These are phyloP conservation scores for Lecanicillium sp. DNA, from an alignment of 2,329 filamentous ascomycete species.

Conservation along the genomic window DNA sequence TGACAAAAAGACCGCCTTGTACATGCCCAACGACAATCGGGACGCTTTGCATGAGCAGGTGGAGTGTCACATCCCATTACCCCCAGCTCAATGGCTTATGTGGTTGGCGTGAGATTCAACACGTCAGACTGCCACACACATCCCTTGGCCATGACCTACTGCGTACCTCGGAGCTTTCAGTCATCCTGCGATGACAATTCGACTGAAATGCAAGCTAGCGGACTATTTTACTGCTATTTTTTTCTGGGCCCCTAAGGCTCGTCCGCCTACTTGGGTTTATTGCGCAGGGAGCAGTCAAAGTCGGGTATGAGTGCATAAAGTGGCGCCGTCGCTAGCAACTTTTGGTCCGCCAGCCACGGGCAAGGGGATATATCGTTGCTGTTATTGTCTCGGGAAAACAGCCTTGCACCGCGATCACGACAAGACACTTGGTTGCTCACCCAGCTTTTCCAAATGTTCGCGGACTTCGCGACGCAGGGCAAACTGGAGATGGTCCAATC, in stretches of 20 bases:
- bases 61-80: neutral
- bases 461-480: neutral
- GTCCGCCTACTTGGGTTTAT: slow-evolving; percentile 2
- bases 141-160: neutral
- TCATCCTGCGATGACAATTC: too few species aligned
- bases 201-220: too few species aligned
- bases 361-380: neutral
- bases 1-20: neutral
- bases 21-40: slow-evolving; percentile 9
- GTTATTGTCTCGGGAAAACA: slow-evolving; percentile 2
- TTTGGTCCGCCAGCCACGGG: neutral
- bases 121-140: slow-evolving; percentile 11
- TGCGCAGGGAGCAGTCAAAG: slow-evolving; percentile 1
- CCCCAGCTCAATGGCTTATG: slow-evolving; percentile 3
- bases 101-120: slow-evolving; percentile 10
- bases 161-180: too few species aligned
- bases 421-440: too few species aligned
- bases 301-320: slow-evolving; percentile 10
- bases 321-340: neutral
- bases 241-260: slow-evolving; percentile 3
- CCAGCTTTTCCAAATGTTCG: neutral
- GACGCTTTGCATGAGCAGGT: neutral
- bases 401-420: too few species aligned
- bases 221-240: neutral
- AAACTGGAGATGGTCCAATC: neutral